Percentiles rank a stretch among this genome's conserved stretches.
phyloP scores from a whole-genome alignment of 441 rosid genomes.

The Erodium chrysanthum region DNA sequence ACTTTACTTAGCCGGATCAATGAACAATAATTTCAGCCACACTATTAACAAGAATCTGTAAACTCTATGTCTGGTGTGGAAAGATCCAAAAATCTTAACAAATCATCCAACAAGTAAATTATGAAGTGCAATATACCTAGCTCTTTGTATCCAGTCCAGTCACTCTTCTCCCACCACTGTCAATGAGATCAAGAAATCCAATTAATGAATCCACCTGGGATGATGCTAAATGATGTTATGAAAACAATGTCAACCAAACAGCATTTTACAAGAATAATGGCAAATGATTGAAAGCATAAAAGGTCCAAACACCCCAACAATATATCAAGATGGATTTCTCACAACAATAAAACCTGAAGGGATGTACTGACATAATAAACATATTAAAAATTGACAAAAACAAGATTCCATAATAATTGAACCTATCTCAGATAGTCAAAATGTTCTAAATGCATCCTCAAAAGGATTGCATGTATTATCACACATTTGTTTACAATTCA shows the following conservation, averaged over 20 bases:
- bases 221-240: conserved; percentile 40
- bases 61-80: neutral
- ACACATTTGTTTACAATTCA: too few species aligned
- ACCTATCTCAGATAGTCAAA: too few species aligned
- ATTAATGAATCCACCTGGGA: conserved; percentile 63
- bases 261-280: conserved; percentile 9
- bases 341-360: neutral
- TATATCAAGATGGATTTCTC: neutral
- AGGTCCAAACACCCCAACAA: neutral
- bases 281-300: conserved; percentile 2
- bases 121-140: conserved; percentile 49
- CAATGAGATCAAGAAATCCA: conserved; percentile 76
- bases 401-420: neutral
- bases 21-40: neutral
- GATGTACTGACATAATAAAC: neutral
- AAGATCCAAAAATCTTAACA: neutral
- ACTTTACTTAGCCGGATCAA: neutral
- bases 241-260: conserved; percentile 25
- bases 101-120: conserved; percentile 1
- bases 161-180: conserved; percentile 99
- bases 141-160: conserved; percentile 98
- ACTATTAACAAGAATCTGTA: neutral
- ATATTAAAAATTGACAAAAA: neutral
- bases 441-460: too few species aligned
- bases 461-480: too few species aligned